Evolutionary conservation across 108 stramenopile species (phyloP).

Genomic region (Cyclotella atomus): DNA sequence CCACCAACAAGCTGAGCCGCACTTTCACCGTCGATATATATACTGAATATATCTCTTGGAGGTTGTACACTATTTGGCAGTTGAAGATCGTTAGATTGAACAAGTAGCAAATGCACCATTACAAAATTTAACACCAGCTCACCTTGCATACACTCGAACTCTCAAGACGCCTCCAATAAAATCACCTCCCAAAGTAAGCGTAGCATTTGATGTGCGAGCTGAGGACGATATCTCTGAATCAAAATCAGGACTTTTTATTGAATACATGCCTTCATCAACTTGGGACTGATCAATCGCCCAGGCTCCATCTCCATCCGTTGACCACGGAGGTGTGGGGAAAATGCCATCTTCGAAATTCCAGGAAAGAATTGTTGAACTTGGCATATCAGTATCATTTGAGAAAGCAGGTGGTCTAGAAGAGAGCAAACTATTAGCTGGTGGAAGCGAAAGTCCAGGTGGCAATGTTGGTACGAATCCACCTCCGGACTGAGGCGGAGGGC

Average conservation of each 20-base stretch:
- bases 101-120: not conserved
- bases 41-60: conserved; percentile 32
- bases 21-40: conserved; percentile 25
- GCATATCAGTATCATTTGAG: not conserved
- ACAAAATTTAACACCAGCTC: not conserved
- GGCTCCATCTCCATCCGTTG: conserved; percentile 13
- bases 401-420: too few relatives aligned
- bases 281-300: conserved; percentile 14
- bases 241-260: conserved; percentile 35
- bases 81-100: too few relatives aligned
- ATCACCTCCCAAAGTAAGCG: conserved; percentile 10
- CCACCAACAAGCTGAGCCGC: conserved; percentile 29
- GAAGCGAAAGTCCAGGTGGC: too few relatives aligned
- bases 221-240: not conserved
- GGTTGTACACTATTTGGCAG: conserved; percentile 30
- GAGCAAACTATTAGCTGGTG: too few relatives aligned
- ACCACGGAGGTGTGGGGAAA: conserved; percentile 17
- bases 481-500: too few relatives aligned
- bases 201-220: conserved; percentile 21
- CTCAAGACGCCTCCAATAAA: conserved; percentile 23
- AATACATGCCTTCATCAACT: not conserved
- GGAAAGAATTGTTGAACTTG: not conserved
- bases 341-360: conserved; percentile 1
- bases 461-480: not conserved
- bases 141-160: conserved; percentile 18